Conservation (phyloP, 768 basidiomycete genomes). For the Pholiota conissans region DNA sequence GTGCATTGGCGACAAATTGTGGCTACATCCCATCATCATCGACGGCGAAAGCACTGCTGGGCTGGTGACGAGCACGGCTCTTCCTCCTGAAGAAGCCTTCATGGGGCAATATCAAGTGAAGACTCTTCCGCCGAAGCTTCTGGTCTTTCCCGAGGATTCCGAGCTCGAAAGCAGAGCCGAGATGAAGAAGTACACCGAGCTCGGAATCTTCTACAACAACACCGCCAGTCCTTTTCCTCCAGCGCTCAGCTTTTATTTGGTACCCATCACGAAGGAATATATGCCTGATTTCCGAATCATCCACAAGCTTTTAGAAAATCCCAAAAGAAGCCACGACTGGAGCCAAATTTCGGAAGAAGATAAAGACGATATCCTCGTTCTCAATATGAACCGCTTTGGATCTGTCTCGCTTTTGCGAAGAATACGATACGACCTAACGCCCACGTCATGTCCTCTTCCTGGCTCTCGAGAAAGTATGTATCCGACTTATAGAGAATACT, state of each 20-base stretch:
- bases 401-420: slow-evolving; percentile 54
- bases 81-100: slow-evolving; percentile 49
- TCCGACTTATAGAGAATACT: slow-evolving; percentile 62
- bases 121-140: slow-evolving; percentile 28
- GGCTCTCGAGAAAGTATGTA: slow-evolving; percentile 49
- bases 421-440: slow-evolving; percentile 67
- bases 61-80: slow-evolving; percentile 62
- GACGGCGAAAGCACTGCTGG: slow-evolving; percentile 54
- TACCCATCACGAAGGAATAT: slow-evolving; percentile 53
- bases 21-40: slow-evolving; percentile 62
- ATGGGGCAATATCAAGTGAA: slow-evolving; percentile 33
- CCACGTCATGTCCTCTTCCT: slow-evolving; percentile 53
- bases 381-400: slow-evolving; percentile 56
- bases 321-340: slow-evolving; percentile 59
- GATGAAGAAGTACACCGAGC: slow-evolving; percentile 67
- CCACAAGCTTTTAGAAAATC: slow-evolving; percentile 45
- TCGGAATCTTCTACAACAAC: slow-evolving; percentile 61
- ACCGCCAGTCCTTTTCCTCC: slow-evolving; percentile 54
- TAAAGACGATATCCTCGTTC: slow-evolving; percentile 51
- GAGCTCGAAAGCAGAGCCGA: slow-evolving; percentile 46
- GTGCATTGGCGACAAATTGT: slow-evolving; percentile 54
- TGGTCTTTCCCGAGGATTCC: slow-evolving; percentile 44
- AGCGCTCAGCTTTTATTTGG: slow-evolving; percentile 61
- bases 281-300: slow-evolving; percentile 63
- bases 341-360: slow-evolving; percentile 45